Base-by-base conservation (phyloP, 2,329 filamentous ascomycete genomes). In the Didymella pinodella region DNA sequence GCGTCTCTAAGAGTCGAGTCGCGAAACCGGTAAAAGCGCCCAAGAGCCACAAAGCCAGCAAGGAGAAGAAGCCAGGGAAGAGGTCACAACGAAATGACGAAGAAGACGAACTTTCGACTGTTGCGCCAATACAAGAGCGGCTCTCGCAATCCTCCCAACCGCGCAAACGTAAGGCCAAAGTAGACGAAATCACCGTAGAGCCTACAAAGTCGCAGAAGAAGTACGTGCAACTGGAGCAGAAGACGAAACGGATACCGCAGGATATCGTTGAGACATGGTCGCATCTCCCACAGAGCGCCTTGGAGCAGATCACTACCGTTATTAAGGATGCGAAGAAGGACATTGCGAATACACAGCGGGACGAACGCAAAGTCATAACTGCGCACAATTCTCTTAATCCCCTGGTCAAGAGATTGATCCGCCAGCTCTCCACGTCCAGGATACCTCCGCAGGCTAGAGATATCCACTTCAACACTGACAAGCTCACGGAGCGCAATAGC, bases 381-480 rank as follows among this genome's bases (percentile, higher is more conserved):
- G 86, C 87, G 10, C 79, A 85, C 8, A 77, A 82, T 2, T 85
- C 85, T 22, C 78, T 92, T 7, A 79, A 82, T 36, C 80, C 80
- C 38, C 81, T 89, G 26, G 78, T 85, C 7, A 81, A 82, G 40
- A 83, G 83, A 50, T 79, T 92, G 32, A 77, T 83, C 34, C 82
- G 80, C 47, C 88, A 88, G 68, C 77, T 91, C 6, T 75, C 80
- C 16, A 83, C 82, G 32, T 80, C 90, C 50, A 88, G 88, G n/a
- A 90, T 92, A 69, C 89, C 89, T 1, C 86, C 85, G 0, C 80
- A 83, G 2, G 76, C 77, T 41, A 76, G 75, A 51, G 81, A 78
- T 7, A 79, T 81, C 16, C 81, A 85, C 48, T 85, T 92, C 46
- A 84, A 90, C 67, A 88, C 88, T 63, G 88, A 91, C 70, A 84